Conservation (phyloP, 2,329 filamentous ascomycete species). For the Aspergillus sp. region DNA sequence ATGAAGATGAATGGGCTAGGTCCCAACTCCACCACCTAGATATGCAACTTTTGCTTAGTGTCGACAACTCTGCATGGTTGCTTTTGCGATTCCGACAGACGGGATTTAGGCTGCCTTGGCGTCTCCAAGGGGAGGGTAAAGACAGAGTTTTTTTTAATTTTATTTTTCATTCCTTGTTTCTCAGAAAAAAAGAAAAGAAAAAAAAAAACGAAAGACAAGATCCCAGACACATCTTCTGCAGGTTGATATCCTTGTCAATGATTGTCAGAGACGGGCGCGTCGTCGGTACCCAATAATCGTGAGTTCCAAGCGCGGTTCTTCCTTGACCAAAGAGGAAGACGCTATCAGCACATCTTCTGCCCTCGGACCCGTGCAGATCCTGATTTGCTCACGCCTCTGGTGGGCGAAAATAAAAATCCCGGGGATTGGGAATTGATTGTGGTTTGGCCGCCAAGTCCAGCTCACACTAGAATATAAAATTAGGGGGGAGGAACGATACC, state of each 20-base stretch:
- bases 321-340: background rate
- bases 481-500: background rate
- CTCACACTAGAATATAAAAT: background rate
- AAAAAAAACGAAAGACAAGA: background rate
- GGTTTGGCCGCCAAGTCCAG: background rate
- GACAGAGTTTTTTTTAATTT: background rate
- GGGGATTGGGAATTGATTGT: background rate
- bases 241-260: background rate
- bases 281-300: background rate
- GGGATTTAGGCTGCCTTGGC: slow-evolving; percentile 8
- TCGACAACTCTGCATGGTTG: background rate
- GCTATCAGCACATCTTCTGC: background rate
- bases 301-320: background rate
- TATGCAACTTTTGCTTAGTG: background rate
- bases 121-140: slow-evolving; percentile 1
- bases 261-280: background rate
- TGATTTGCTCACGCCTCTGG: background rate
- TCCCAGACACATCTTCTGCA: background rate
- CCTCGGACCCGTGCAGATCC: background rate
- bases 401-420: background rate
- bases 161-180: no score
- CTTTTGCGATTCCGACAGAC: background rate
- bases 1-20: background rate
- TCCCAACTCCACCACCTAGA: background rate
- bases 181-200: background rate